Base-by-base conservation (phyloP, 306 rosid species). In the Prunus mongolica region DNA sequence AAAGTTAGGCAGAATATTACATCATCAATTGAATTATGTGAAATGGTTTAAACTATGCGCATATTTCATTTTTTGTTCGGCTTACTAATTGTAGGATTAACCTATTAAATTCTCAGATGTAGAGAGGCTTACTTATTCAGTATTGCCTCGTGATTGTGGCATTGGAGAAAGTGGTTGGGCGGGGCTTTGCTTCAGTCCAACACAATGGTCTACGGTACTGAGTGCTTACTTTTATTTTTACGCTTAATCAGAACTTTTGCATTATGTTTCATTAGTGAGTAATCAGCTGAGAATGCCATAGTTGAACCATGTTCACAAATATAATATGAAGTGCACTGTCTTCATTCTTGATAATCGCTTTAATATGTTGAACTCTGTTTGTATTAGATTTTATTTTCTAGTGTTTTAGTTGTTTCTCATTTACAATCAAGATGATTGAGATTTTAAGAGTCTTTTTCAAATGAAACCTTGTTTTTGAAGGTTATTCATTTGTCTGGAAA, bases 121-220 rank as follows among this genome's bases (percentile, higher is more conserved):
- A 76, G 92, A 87, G 76, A 83, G 82, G 84, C 85, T 93, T 76
- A 88, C 93, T 11, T 93, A 91, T 83, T 89, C 96, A 25, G 98
- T 82, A 61, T 71, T 84, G 74, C 97, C 97, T 78, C 87, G 66
- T 46, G 96, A 91, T 80, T 75, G 80, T 78, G 93, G 97, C 67
- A 65, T 90, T 71, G 93, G 96, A 58, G 98, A 93, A 82, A 89
- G 97, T 67, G 85, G 97, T 78, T 93, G 98, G 98, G 87, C 94
- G 13, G 98, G 98, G 61, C 88, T 93, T 46, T 82, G 94, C 90
- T 93, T 93, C 88, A 91, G 86, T 84, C 97, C 97, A 20, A 78
- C 73, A 68, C 97, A 93, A 67, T 84, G 71, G 87, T 88, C 87
- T 74, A 82, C 78, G 90, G 98, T 93, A 84, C 80, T 85, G 41